Base-by-base conservation (phyloP, 495 filamentous ascomycete species). In the Penicillium psychrofluorescens region DNA sequence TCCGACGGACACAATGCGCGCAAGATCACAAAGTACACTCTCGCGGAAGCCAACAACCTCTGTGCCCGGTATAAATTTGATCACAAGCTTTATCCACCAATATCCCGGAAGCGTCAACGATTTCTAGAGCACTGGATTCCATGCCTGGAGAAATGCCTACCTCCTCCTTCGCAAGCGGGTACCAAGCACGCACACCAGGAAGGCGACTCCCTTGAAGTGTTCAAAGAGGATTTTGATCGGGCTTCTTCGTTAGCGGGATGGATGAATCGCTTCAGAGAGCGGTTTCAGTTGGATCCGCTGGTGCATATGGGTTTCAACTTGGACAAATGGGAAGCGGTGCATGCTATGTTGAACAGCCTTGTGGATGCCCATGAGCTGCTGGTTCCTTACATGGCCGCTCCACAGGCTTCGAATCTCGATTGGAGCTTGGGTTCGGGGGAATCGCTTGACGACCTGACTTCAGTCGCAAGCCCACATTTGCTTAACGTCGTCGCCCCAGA, bases 61-160 rank as follows among this genome's bases (percentile, higher is more conserved):
- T 22, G 2, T 22, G 22, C 22, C 22, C 22, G 22, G 22, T 22
- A 22, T 22, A 22, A 22, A 22, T 6, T 6, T 22, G 22, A 22
- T 6, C 22, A 22, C 22, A 22, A 22, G 22, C 22, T 22, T 22
- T 22, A 22, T 22, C 22, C 22, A 6, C 22, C 22, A 22, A 22
- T 22, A 22, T 22, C 22, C 4, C 22, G 22, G 4, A 22, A 22
- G 22, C 22, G 22, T 22, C 22, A 48, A 12, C 42, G 49, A 12
- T 11, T 59, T 35, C 50, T 52, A 6, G 44, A 57, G 27, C 43
- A 53, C 11, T 81, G 76, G 76, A 51, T 70, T 12, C 53, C 57
- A 5, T 49, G 62, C 11, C 42, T 81, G 28, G 70, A 74, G 34
- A 40, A 60, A 46, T 70, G 68, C 53, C 54, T 78, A 28, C 66